Evolutionary conservation across 2,329 filamentous ascomycete species (phyloP).

Genomic region (Chrysosporium queenslandicum): DNA sequence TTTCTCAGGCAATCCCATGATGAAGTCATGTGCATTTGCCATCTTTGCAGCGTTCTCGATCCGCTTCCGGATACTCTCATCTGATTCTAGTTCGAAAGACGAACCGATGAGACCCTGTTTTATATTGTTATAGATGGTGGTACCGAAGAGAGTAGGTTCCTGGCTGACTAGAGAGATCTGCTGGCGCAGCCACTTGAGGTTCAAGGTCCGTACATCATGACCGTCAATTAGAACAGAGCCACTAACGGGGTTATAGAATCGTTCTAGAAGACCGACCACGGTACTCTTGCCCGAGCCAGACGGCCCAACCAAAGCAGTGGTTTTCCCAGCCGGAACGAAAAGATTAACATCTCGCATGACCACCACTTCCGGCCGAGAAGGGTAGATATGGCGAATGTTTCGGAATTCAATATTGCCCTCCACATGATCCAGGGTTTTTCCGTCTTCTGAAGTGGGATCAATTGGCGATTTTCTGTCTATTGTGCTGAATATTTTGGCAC

Average conservation of each 20-base stretch:
- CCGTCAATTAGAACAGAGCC: slow-evolving; percentile 74
- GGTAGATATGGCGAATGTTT: slow-evolving; percentile 85
- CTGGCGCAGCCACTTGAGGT: slow-evolving; percentile 81
- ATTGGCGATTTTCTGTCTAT: slow-evolving; percentile 82
- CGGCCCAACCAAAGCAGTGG: slow-evolving; percentile 83
- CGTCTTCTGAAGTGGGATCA: slow-evolving; percentile 61
- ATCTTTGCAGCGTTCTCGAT: slow-evolving; percentile 75
- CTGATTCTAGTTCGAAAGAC: slow-evolving; percentile 55
- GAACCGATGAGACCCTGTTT: slow-evolving; percentile 84
- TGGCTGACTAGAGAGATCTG: slow-evolving; percentile 90
- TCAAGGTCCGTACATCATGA: slow-evolving; percentile 67
- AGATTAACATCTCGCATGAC: slow-evolving; percentile 80
- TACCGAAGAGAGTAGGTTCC: slow-evolving; percentile 82
- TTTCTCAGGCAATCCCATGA: slow-evolving; percentile 67
- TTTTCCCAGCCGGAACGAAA: slow-evolving; percentile 75
- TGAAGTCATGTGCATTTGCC: slow-evolving; percentile 91
- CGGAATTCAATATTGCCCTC: slow-evolving; percentile 70
- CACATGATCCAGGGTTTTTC: slow-evolving; percentile 62
- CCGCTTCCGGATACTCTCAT: slow-evolving; percentile 59
- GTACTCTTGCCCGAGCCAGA: slow-evolving; percentile 94
- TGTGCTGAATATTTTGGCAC: slow-evolving; percentile 83
- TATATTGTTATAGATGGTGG: slow-evolving; percentile 83
- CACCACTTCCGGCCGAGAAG: slow-evolving; percentile 77
- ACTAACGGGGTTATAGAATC: slow-evolving; percentile 83
- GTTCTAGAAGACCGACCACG: slow-evolving; percentile 82